Evolutionary conservation across 2,329 filamentous ascomycete species (phyloP), one percentile per base, ranked within the genome.

Genomic region (Apiospora arundinis): DNA sequence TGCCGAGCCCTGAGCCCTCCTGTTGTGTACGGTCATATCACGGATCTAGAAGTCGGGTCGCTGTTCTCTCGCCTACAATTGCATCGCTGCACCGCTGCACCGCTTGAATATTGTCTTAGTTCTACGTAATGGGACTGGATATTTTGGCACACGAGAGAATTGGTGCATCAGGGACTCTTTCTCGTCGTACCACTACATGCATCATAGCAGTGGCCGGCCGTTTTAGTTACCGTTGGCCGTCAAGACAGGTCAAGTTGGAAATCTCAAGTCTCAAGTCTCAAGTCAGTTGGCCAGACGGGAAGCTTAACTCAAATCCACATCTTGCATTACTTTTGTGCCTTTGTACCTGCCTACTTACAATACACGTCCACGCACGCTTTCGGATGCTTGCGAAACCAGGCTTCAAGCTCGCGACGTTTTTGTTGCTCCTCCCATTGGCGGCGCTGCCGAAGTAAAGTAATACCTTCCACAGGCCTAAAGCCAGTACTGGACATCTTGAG

Each of bases 301-400:
- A 63, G 18, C 56, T 63, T 63, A 63, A 40, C 56, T 40, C 56
- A 40, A 63, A 63, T 8, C 52, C 52, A 63, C 52, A 37, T 28
- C 52, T 28, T n/a, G 52, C 21, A 21, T 37, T 37, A 56, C 49
- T 7, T n/a, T n/a, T n/a, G n/a, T n/a, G n/a, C n/a, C 49, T 18
- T 28, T 6, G 37, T 11, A 40, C 5, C 37, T 6, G 37, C 37
- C 37, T 6, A 6, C 37, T 40, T 40, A 11, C 37, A 40, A 11
- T 40, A 40, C 37, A n/a, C 37, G 37, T 7, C 42, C 42, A 44
- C 42, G 25, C 49, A 56, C 49, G 52, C 52, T 63, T 63, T 37
- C 28, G 28, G 52, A 63, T 56, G 49, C 52, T 63, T 63, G 18
- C 28, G 28, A 37, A 63, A 16, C 49, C 49, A 28, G 6, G 2